A percentile compares a stretch with the other conserved stretches of the same genome.
Evolutionary conservation across 2,329 filamentous ascomycete species (phyloP).

Genomic region (Exserohilum turcica): DNA sequence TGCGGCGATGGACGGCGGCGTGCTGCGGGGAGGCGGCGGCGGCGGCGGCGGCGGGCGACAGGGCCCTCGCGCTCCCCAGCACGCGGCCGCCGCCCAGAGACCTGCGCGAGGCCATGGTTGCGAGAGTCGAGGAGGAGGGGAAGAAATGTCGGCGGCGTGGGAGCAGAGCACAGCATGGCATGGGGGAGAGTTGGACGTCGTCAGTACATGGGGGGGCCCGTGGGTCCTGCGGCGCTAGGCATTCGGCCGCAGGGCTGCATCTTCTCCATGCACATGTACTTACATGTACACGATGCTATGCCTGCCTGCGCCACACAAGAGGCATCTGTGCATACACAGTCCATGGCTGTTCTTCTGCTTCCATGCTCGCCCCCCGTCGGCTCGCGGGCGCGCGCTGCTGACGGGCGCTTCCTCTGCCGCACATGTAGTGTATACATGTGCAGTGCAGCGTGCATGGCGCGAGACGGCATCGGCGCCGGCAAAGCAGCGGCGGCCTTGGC

Average conservation of each 20-base stretch:
- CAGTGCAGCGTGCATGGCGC: background rate
- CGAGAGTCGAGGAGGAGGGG: slow-evolving; percentile 22
- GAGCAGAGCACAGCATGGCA: slow-evolving; percentile 3
- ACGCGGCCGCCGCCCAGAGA: slow-evolving; percentile 86
- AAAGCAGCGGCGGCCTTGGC: slow-evolving; percentile 12
- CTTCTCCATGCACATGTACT: no score
- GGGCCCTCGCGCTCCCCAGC: slow-evolving; percentile 81
- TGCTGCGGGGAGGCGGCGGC: slow-evolving; percentile 52
- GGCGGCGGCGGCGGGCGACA: slow-evolving; percentile 67
- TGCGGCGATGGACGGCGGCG: slow-evolving; percentile 41
- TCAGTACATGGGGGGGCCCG: slow-evolving; percentile 22
- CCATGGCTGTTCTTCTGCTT: no score
- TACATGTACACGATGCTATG: no score
- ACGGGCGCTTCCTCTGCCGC: no score
- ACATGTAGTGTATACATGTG: no score
- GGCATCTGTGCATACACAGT: no score
- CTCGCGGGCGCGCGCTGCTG: no score
- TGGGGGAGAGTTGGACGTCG: background rate
- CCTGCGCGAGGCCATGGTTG: slow-evolving; percentile 58
- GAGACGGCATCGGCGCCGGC: background rate
- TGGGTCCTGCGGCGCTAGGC: slow-evolving; percentile 23
- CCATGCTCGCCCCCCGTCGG: no score
- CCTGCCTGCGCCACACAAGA: background rate
- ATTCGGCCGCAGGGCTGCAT: slow-evolving; percentile 16
- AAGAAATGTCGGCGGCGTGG: slow-evolving; percentile 19